Evolutionary conservation across 192 early-diverging fungal species (phyloP), one percentile per base, ranked within the genome.

Genomic region (Cetraspora pellucida): DNA sequence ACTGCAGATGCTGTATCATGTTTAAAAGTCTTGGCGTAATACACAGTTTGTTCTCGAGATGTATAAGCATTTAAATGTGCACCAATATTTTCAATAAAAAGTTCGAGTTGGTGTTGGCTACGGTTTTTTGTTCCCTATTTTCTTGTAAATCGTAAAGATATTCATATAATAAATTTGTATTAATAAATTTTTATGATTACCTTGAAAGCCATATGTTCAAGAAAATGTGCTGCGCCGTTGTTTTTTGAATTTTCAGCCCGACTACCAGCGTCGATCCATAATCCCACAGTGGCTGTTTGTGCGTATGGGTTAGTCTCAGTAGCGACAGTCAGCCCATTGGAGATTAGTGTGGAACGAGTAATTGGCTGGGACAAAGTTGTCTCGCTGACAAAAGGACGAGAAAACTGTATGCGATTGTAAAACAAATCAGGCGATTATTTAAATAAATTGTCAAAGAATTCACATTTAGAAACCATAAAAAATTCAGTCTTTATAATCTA

Each of bases 191-290:
- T 27, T 19, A 2, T 5, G 50, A 54, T 55, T 83, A 93, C 93
- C 89, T 99, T 99, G 90, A 97, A 99, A 16, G 96, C 93, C 96
- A 99, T 98, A 85, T 99, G 97, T 83, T 99, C 97, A 68, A 99
- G 84, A 78, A 99, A 99, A 85, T 99, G 96, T 25, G 97, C 97
- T 44, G 95, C 90, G 37, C 97, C 97, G 77, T 99, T 99, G 88
- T 94, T 95, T 70, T 86, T 85, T 76, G 83, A 82, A 72, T 85
- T 93, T 80, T 95, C 94, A 81, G 91, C 91, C 78, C 94, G 90
- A 78, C 90, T 91, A 55, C 94, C 94, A 68, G 94, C 92, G 87
- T 95, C 92, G 72, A 95, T 95, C 90, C 94, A 95, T 27, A 95
- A 91, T 73, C 94, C 94, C 25, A 95, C 93, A 37, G 94, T 95